These are phyloP conservation scores for Lactarius evosmus DNA, from an alignment of 768 basidiomycete species.

Conservation along the genomic window DNA sequence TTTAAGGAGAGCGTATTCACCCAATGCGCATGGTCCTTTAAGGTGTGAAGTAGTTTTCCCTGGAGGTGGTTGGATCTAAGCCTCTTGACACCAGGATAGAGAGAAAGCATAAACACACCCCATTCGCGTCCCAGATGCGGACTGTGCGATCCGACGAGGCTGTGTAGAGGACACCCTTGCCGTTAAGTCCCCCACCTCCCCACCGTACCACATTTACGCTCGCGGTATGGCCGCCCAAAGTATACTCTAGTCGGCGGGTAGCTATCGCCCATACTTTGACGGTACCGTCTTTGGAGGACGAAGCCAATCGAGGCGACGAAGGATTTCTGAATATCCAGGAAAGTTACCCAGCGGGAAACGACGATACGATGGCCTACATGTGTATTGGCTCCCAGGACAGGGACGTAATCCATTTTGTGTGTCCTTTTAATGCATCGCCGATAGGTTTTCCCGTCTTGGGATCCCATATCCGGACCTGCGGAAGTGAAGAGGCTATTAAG, in stretches of 20 bases:
- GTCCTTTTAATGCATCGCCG: conserved; percentile 87
- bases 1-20: conserved; percentile 95
- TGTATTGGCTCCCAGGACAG: conserved; percentile 97
- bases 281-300: conserved; percentile 93
- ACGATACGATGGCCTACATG: conserved; percentile 50
- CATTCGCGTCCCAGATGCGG: conserved; percentile 88
- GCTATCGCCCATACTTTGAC: conserved; percentile 90
- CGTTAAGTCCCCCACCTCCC: conserved; percentile 77
- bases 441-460: conserved; percentile 86
- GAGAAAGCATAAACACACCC: conserved; percentile 39
- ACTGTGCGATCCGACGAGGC: conserved; percentile 94
- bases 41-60: conserved; percentile 78
- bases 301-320: conserved; percentile 77
- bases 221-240: conserved; percentile 90
- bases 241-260: conserved; percentile 70
- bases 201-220: conserved; percentile 94
- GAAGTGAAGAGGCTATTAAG: conserved; percentile 2
- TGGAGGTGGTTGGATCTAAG: conserved; percentile 33
- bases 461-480: conserved; percentile 83
- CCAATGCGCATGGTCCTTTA: conserved; percentile 98
- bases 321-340: conserved; percentile 54
- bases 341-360: conserved; percentile 6
- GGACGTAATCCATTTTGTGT: conserved; percentile 94
- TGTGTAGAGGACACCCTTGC: conserved; percentile 81
- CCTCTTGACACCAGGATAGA: conserved; percentile 1